Evolutionary conservation across 495 filamentous ascomycete species (phyloP).

Genomic region (Parathielavia hyrcaniae): DNA sequence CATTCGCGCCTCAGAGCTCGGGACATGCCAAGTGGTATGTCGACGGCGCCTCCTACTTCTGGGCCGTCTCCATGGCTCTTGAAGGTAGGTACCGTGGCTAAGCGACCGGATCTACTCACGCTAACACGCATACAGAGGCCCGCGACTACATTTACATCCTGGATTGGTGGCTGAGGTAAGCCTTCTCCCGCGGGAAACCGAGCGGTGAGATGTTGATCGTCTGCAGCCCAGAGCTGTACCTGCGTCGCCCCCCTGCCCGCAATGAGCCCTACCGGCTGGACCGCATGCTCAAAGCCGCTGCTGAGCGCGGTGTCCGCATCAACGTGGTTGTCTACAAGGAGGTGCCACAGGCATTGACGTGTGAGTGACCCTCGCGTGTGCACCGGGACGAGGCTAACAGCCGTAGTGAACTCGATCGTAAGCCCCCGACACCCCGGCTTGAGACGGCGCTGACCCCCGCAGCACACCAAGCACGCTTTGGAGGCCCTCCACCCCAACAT

Average conservation of each 20-base stretch:
- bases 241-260: slow-evolving; percentile 74
- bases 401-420: slow-evolving; percentile 58
- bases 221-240: slow-evolving; percentile 69
- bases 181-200: slow-evolving; percentile 1
- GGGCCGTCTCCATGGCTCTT: slow-evolving; percentile 76
- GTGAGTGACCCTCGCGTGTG: slow-evolving; percentile 48
- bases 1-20: slow-evolving; percentile 81
- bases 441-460: background rate
- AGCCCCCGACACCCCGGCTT: background rate
- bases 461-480: slow-evolving; percentile 78
- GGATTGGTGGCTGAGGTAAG: slow-evolving; percentile 78
- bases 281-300: slow-evolving; percentile 79
- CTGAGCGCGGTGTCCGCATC: slow-evolving; percentile 78
- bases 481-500: slow-evolving; percentile 82
- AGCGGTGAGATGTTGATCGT: slow-evolving; percentile 6
- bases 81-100: slow-evolving; percentile 43
- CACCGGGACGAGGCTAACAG: slow-evolving; percentile 8
- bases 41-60: slow-evolving; percentile 88
- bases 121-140: slow-evolving; percentile 49
- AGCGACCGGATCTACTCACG: background rate
- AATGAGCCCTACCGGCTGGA: slow-evolving; percentile 86
- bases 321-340: slow-evolving; percentile 97
- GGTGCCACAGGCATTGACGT: slow-evolving; percentile 74
- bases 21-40: slow-evolving; percentile 95
- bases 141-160: slow-evolving; percentile 84